Evolutionary conservation across 1,139 yeast genomes (phyloP).

Genomic region (Candida neerlandica): DNA sequence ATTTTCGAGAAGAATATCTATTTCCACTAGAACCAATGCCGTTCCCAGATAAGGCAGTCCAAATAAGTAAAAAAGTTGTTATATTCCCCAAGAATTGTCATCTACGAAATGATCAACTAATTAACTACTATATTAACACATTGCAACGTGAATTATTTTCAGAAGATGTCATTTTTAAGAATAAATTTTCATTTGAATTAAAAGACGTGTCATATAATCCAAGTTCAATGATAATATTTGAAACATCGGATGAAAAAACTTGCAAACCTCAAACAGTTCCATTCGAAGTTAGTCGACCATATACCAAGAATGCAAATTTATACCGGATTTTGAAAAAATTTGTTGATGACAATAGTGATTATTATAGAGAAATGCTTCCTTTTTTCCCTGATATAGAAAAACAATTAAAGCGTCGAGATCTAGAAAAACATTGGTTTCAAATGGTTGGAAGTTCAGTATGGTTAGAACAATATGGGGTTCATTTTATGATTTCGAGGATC

Average conservation of each 20-base stretch:
- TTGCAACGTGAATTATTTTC: neutral
- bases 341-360: slow-evolving; percentile 9
- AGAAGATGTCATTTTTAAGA: neutral
- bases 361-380: slow-evolving; percentile 21
- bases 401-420: slow-evolving; percentile 20
- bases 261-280: neutral
- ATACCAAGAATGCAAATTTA: slow-evolving; percentile 14
- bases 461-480: slow-evolving; percentile 36
- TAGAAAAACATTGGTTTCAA: slow-evolving; percentile 28
- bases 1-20: neutral
- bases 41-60: neutral
- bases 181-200: neutral
- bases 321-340: slow-evolving; percentile 16
- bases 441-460: slow-evolving; percentile 37
- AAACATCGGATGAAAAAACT: neutral
- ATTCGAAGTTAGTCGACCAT: slow-evolving; percentile 8
- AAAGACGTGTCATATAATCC: neutral
- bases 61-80: neutral
- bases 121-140: neutral
- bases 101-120: neutral
- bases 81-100: slow-evolving; percentile 2
- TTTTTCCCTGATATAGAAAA: slow-evolving; percentile 22
- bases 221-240: slow-evolving; percentile 3
- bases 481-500: slow-evolving; percentile 32
- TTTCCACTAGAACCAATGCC: neutral